Percentiles rank a stretch among this genome's conserved stretches.
These are phyloP conservation scores for Phytophthora chlamydospora DNA, from an alignment of 352 stramenopile genomes.

Conservation along the genomic window DNA sequence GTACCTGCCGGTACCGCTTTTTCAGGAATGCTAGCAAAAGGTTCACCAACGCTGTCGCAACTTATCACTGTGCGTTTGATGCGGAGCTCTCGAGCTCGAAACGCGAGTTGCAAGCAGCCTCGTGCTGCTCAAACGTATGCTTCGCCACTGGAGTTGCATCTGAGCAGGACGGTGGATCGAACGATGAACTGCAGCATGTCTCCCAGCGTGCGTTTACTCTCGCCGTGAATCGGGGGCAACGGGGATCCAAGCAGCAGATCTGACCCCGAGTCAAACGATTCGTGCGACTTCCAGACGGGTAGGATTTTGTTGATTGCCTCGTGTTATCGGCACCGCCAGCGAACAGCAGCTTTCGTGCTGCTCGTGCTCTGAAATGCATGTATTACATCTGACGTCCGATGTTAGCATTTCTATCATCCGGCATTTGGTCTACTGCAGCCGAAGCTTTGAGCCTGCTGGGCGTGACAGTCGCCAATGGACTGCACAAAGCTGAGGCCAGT, in stretches of 20 bases:
- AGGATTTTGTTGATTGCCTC: background rate
- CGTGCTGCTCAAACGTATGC: no score
- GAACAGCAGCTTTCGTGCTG: background rate
- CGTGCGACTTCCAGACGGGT: constrained; percentile 1
- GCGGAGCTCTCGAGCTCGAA: no score
- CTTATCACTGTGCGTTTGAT: no score
- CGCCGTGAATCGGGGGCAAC: constrained; percentile 8
- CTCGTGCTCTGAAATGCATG: background rate
- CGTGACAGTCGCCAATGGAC: background rate
- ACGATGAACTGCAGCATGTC: no score
- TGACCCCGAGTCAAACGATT: constrained; percentile 15
- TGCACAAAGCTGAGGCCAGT: constrained; percentile 11
- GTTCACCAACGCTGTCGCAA: no score
- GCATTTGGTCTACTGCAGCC: background rate
- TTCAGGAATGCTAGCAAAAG: no score
- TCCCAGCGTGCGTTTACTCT: constrained; percentile 7
- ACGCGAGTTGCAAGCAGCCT: no score
- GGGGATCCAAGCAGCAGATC: constrained; percentile 16
- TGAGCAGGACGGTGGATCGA: constrained; percentile 1
- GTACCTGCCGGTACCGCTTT: background rate
- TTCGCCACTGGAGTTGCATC: no score
- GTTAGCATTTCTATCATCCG: background rate
- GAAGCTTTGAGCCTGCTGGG: no score
- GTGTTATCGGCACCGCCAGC: background rate
- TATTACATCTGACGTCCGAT: background rate